phyloP scores from a whole-genome alignment of 1,284 basidiomycete genomes.

The Cerrena zonata region DNA sequence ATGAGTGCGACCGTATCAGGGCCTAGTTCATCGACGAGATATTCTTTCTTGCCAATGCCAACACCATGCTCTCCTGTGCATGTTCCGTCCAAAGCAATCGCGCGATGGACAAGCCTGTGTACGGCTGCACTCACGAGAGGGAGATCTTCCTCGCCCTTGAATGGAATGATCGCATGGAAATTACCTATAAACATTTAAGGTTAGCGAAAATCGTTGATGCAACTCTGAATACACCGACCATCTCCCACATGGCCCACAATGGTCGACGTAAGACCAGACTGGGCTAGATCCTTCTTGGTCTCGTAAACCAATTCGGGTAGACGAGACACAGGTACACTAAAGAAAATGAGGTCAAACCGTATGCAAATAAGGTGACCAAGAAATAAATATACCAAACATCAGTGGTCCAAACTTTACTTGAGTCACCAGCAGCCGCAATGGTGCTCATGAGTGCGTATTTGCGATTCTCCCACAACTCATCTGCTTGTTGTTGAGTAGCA shows the following conservation, averaged over 20 bases:
- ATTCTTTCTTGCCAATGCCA: constrained; percentile 73
- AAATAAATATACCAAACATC: constrained; percentile 63
- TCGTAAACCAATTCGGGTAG: constrained; percentile 64
- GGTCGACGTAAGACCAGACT: constrained; percentile 58
- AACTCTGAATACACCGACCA: constrained; percentile 50
- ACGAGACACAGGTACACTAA: constrained; percentile 74
- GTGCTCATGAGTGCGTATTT: constrained; percentile 82
- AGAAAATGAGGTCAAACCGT: constrained; percentile 12
- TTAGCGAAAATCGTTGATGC: constrained; percentile 21
- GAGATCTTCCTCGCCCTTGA: constrained; percentile 57
- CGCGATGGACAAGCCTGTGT: constrained; percentile 62
- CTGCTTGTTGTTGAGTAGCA: constrained; percentile 69
- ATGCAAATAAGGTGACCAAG: constrained; percentile 10
- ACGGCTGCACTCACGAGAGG: constrained; percentile 52
- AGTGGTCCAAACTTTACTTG: constrained; percentile 74
- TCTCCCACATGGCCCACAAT: constrained; percentile 86
- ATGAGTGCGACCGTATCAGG: constrained; percentile 73
- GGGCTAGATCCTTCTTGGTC: constrained; percentile 71
- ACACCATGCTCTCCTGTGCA: constrained; percentile 72
- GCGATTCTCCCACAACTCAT: constrained; percentile 79
- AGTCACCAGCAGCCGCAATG: constrained; percentile 54
- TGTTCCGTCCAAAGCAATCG: constrained; percentile 66
- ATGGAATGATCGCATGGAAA: constrained; percentile 69
- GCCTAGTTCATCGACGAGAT: constrained; percentile 71
- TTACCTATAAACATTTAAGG: constrained; percentile 39